Conservation (phyloP, 306 rosid genomes). For the Cyamopsis tetragonoloba region DNA sequence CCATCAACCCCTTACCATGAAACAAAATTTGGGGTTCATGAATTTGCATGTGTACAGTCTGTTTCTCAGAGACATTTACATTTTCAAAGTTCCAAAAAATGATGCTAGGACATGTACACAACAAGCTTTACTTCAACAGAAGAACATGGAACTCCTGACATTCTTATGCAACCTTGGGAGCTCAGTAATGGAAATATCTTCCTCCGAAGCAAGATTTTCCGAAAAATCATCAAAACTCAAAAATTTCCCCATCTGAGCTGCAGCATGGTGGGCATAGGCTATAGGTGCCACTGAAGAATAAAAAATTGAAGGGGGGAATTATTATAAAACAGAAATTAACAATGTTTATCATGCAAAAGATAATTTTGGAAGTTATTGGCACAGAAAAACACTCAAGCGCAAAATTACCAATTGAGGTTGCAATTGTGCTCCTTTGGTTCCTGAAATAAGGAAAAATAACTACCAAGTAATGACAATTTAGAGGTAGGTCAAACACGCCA, state of each 20-base stretch:
- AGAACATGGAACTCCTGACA: constrained; percentile 68
- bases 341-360: background rate
- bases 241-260: constrained; percentile 69
- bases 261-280: constrained; percentile 86
- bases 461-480: background rate
- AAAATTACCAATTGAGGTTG: constrained; percentile 69
- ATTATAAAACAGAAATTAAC: constrained; percentile 3
- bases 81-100: constrained; percentile 13
- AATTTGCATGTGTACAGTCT: background rate
- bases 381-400: background rate
- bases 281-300: constrained; percentile 68
- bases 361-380: background rate
- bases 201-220: constrained; percentile 33
- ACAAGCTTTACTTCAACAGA: constrained; percentile 49
- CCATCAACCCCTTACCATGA: constrained; percentile 18
- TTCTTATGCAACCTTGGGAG: constrained; percentile 61
- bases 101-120: constrained; percentile 12
- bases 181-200: constrained; percentile 47
- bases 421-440: constrained; percentile 82
- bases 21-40: constrained; percentile 29
- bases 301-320: constrained; percentile 2
- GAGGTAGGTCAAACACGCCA: background rate
- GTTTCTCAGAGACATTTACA: constrained; percentile 23
- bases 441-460: constrained; percentile 38
- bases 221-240: constrained; percentile 57